Conservation (phyloP, 1,284 basidiomycete species). For the Puccinia novopanici region DNA sequence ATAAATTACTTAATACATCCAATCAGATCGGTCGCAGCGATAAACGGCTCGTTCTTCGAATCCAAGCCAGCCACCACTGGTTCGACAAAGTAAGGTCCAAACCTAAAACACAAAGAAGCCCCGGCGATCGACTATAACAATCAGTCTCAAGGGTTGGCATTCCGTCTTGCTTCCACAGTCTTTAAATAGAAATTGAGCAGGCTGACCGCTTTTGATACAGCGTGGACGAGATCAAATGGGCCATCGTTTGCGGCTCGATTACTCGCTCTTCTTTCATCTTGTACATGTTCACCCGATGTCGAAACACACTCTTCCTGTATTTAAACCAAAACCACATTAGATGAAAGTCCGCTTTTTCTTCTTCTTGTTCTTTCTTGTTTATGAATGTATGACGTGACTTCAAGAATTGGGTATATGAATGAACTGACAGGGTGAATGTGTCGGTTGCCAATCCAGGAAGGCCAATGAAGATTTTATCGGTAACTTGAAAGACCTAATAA, state of each 20-base stretch:
- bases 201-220: conserved; percentile 84
- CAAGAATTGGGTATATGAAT: neutral
- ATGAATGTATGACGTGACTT: too few relatives aligned
- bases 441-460: conserved; percentile 92
- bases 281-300: conserved; percentile 98
- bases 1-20: conserved; percentile 92
- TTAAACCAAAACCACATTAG: neutral
- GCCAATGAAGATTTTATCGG: conserved; percentile 88
- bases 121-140: neutral
- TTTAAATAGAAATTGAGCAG: neutral
- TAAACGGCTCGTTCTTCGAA: conserved; percentile 83
- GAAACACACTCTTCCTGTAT: conserved; percentile 69
- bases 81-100: conserved; percentile 95
- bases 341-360: neutral
- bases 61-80: conserved; percentile 90
- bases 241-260: conserved; percentile 94
- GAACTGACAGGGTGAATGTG: conserved; percentile 75
- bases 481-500: conserved; percentile 76
- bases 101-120: conserved; percentile 61
- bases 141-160: neutral
- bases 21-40: conserved; percentile 93
- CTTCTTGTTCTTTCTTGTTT: too few relatives aligned
- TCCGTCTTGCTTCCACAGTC: too few relatives aligned
- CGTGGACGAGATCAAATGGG: conserved; percentile 93
- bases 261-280: conserved; percentile 98